Percentiles rank a stretch among this genome's conserved stretches.
phyloP scores from a whole-genome alignment of 2,329 filamentous ascomycete species.

The Aspergillus ibericus region DNA sequence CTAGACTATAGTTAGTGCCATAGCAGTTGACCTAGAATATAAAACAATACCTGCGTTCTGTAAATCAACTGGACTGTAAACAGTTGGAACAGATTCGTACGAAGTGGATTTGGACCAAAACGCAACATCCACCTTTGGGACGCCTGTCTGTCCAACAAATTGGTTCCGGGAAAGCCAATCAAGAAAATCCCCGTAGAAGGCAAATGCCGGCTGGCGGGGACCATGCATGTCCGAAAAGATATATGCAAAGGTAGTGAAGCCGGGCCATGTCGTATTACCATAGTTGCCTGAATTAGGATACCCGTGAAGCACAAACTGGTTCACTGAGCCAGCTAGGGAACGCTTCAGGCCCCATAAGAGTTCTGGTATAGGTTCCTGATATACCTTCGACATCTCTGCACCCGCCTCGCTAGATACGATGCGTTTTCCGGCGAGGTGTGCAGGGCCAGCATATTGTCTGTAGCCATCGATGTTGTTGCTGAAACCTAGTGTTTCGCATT shows the following conservation, averaged over 20 bases:
- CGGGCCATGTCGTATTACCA: slow-evolving; percentile 52
- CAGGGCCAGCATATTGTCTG: slow-evolving; percentile 42
- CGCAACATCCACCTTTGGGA: not conserved
- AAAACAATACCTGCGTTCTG: not conserved
- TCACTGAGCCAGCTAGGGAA: slow-evolving; percentile 44
- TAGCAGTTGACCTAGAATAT: not conserved
- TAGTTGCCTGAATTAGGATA: slow-evolving; percentile 45
- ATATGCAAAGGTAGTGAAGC: slow-evolving; percentile 47
- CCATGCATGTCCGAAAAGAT: slow-evolving; percentile 47
- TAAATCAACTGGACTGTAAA: not conserved
- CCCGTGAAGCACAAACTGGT: slow-evolving; percentile 49
- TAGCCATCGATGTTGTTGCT: slow-evolving; percentile 41
- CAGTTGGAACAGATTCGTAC: not conserved
- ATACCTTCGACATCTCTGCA: slow-evolving; percentile 25
- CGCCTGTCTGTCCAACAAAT: not conserved
- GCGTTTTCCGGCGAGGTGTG: slow-evolving; percentile 38
- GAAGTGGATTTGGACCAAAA: slow-evolving; percentile 2
- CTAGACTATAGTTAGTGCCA: slow-evolving; percentile 16
- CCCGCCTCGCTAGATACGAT: slow-evolving; percentile 46
- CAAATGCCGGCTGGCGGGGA: slow-evolving; percentile 38
- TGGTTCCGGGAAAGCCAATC: not conserved
- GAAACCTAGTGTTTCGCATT: slow-evolving; percentile 45
- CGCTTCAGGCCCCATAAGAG: slow-evolving; percentile 41
- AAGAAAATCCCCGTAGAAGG: not conserved
- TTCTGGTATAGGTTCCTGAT: slow-evolving; percentile 23